Base-by-base conservation (phyloP, 257 asterid species). In the Ilex asprella region DNA sequence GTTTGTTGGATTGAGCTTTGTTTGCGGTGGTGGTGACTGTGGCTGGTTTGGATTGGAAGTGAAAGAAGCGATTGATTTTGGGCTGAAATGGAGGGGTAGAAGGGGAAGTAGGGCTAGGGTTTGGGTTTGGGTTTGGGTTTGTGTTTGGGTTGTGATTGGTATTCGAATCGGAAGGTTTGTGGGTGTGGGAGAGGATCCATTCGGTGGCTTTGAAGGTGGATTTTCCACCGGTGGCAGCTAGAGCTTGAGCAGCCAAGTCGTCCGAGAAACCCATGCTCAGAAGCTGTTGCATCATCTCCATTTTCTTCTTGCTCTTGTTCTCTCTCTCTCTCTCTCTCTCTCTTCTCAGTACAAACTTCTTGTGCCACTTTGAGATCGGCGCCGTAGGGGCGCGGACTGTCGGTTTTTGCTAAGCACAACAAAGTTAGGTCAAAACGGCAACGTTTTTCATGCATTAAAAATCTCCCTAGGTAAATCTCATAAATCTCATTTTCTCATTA, bases 181-280 rank as follows among this genome's bases (percentile, higher is more conserved):
- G 39, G 55, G 61, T 8, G 55, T 60, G 67, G 73, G 67, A 70
- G 75, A 90, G 96, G 27, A 90, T 78, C 86, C 84, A 85, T 59
- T 87, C 93, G 71, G 96, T 77, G 66, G 97, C 93, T 72, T 79
- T 76, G 63, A 61, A 21, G 71, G 85, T 67, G 66, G 50, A 44
- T 44, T 83, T 78, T 58, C 84, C 92, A 76, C 64, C 82, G 76
- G 73, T 67, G 41, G 83, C 79, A 7, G 73, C 60, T 32, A 90
- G 78, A 39, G 97, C 95, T 80, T 87, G 67, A 31, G 78, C 62
- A 62, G 92, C 87, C 62, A 56, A 57, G 29, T 73, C 88, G 49
- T 68, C 56, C 31, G 86, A 8, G 74, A 90, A 90, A 51, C 97
- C 97, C 97, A 90, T 90, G 83, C 66, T 77, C 13, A 80, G 57